phyloP scores from a whole-genome alignment of 768 basidiomycete species.

The Auricularia sp. region DNA sequence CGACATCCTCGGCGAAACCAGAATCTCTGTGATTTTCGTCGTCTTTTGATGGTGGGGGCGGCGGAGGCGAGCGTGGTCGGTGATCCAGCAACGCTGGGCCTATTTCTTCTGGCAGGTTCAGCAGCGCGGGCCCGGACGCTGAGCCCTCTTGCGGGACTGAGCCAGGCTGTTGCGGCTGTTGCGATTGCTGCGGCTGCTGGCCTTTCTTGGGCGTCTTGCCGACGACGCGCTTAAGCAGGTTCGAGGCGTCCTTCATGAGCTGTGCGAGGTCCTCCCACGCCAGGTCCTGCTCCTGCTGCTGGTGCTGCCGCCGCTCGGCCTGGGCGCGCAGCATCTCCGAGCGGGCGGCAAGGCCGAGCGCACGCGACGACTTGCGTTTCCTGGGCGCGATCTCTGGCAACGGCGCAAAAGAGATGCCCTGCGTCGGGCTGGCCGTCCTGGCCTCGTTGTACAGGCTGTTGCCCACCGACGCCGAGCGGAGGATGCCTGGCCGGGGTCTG shows the following conservation, averaged over 20 bases:
- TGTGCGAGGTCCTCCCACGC: background rate
- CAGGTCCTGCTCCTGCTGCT: slow-evolving; percentile 1
- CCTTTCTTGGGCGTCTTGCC: background rate
- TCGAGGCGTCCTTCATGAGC: background rate
- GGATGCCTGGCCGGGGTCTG: background rate
- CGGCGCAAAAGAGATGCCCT: background rate
- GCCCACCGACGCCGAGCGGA: background rate
- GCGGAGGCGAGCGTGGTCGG: background rate
- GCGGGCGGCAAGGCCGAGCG: background rate
- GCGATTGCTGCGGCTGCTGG: background rate
- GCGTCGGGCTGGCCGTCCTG: background rate
- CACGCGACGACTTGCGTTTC: background rate
- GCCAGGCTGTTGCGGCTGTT: background rate
- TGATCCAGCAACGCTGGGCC: background rate
- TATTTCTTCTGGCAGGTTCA: background rate
- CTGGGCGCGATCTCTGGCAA: background rate
- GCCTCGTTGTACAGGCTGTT: background rate
- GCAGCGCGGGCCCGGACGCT: background rate
- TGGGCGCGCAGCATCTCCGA: background rate
- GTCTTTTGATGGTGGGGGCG: slow-evolving; percentile 1
- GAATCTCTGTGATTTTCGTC: slow-evolving; percentile 7
- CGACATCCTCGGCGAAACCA: slow-evolving; percentile 8
- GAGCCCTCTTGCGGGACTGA: background rate
- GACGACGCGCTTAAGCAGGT: background rate
- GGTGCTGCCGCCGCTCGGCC: background rate